Conservation (phyloP, 441 rosid species). For the Pelargonium myrrhifolium region DNA sequence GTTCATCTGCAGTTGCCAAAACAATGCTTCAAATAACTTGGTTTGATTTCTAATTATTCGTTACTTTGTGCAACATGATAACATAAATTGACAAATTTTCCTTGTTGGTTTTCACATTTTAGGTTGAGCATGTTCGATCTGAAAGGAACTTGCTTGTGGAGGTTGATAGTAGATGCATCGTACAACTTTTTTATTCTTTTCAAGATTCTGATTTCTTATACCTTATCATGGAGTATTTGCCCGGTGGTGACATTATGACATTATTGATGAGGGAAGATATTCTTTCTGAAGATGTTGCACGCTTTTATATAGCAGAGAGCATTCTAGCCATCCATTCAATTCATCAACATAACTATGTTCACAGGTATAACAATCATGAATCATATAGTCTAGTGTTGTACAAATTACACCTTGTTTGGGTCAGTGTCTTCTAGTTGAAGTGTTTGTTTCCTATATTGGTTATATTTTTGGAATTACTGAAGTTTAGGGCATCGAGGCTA, state of each 20-base stretch:
- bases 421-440: background rate
- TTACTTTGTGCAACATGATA: background rate
- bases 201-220: constrained; percentile 87
- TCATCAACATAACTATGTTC: constrained; percentile 83
- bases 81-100: background rate
- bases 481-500: background rate
- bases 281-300: constrained; percentile 71
- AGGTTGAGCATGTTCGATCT: constrained; percentile 97
- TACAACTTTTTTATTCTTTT: constrained; percentile 90
- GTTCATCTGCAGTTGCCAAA: background rate
- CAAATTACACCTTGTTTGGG: no score
- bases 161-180: constrained; percentile 91
- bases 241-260: constrained; percentile 98
- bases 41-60: background rate
- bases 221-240: constrained; percentile 93
- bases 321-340: constrained; percentile 88
- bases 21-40: background rate
- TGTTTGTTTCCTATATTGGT: background rate
- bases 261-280: constrained; percentile 88
- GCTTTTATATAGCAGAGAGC: constrained; percentile 89
- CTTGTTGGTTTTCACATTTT: background rate
- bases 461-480: background rate
- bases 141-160: constrained; percentile 95
- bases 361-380: constrained; percentile 42
- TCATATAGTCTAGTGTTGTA: background rate